Percentiles rank a stretch among this genome's conserved stretches.
Conservation (phyloP, 1,284 basidiomycete species). For the Leucoagaricus sp. region DNA sequence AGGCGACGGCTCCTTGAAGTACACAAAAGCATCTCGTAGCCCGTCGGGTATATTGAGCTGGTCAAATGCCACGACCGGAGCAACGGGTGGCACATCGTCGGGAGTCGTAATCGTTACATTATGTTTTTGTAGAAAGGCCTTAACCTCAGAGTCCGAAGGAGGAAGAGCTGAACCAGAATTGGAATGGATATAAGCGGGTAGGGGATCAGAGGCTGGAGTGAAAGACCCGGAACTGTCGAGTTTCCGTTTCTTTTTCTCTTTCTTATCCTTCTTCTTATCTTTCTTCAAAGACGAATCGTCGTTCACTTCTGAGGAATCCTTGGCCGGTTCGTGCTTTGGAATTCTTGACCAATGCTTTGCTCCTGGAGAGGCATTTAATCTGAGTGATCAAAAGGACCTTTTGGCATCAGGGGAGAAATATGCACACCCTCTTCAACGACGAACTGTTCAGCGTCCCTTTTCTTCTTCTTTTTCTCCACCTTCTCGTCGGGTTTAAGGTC, state of each 20-base stretch:
- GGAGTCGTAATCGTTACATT: slow-evolving; percentile 72
- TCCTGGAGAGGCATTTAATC: slow-evolving; percentile 14
- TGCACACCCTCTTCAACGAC: neutral
- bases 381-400: neutral
- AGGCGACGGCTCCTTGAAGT: slow-evolving; percentile 90
- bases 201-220: slow-evolving; percentile 15
- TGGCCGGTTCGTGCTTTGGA: slow-evolving; percentile 27
- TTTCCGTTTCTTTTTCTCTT: slow-evolving; percentile 27
- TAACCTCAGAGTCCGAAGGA: slow-evolving; percentile 42
- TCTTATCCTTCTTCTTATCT: slow-evolving; percentile 27
- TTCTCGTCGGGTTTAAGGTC: slow-evolving; percentile 16
- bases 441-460: slow-evolving; percentile 22
- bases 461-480: slow-evolving; percentile 16
- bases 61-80: slow-evolving; percentile 80
- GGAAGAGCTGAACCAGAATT: slow-evolving; percentile 16
- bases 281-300: slow-evolving; percentile 14
- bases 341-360: slow-evolving; percentile 31
- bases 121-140: slow-evolving; percentile 71
- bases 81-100: slow-evolving; percentile 45
- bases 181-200: slow-evolving; percentile 10
- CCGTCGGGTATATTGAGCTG: slow-evolving; percentile 70
- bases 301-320: neutral
- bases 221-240: slow-evolving; percentile 21
- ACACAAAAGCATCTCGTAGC: slow-evolving; percentile 60
- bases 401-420: neutral